Conservation (phyloP, 495 filamentous ascomycete species). For the Xylaria palmicola region DNA sequence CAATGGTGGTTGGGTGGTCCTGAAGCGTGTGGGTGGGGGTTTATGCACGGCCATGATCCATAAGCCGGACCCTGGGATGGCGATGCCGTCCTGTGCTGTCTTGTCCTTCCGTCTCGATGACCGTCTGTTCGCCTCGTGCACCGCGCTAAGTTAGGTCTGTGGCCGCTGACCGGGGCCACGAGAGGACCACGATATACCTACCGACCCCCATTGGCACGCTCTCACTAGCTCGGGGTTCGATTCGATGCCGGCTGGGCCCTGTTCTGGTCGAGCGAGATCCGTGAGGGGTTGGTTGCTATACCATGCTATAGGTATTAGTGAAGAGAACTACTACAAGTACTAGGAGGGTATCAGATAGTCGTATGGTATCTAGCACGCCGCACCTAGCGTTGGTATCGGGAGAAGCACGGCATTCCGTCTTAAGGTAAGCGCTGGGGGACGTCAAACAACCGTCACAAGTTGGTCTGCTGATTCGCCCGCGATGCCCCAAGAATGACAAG, state of each 20-base stretch:
- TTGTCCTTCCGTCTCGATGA: conserved; percentile 1
- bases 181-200: neutral
- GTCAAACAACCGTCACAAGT: neutral
- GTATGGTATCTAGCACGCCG: too few species aligned
- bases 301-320: neutral
- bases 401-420: conserved; percentile 1
- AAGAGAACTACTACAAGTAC: too few species aligned
- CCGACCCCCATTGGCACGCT: neutral
- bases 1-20: neutral
- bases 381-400: neutral
- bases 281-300: neutral
- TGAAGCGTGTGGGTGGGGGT: neutral
- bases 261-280: conserved; percentile 2
- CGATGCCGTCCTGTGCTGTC: neutral
- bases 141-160: neutral
- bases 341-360: too few species aligned
- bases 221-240: too few species aligned
- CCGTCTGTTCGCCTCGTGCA: neutral
- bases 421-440: neutral
- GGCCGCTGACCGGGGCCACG: conserved; percentile 5
- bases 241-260: neutral
- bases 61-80: neutral
- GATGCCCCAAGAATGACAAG: neutral
- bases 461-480: conserved; percentile 9
- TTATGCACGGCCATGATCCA: neutral